phyloP scores from a whole-genome alignment of 768 basidiomycete species.

The Lactifluus echinatus region DNA sequence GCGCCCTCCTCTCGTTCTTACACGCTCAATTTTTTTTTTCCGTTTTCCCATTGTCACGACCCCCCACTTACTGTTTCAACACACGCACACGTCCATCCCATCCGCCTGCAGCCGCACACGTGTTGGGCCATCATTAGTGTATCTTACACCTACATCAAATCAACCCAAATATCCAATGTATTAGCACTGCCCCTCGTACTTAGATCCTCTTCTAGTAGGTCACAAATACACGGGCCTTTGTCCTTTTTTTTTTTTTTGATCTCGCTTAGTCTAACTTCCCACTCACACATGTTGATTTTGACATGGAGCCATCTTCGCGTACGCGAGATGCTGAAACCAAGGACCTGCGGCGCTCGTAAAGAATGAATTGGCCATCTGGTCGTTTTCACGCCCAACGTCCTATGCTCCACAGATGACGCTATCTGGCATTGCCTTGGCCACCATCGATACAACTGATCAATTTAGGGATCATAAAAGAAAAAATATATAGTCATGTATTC shows the following conservation, averaged over 20 bases:
- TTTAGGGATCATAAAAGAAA: background rate
- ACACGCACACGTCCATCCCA: background rate
- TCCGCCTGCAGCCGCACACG: background rate
- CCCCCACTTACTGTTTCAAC: background rate
- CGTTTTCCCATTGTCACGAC: background rate
- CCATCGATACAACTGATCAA: conserved; percentile 2
- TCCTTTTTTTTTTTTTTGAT: background rate
- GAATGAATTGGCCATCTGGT: no score
- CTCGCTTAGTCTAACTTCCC: background rate
- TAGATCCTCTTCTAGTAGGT: conserved; percentile 15
- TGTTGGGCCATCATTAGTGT: conserved; percentile 14
- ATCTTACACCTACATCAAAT: conserved; percentile 8
- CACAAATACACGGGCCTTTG: conserved; percentile 13
- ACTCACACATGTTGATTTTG: background rate
- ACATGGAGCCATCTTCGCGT: background rate
- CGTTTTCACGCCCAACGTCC: no score
- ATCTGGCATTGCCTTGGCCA: background rate
- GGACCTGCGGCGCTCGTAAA: no score
- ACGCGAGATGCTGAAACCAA: background rate
- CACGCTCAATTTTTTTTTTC: background rate
- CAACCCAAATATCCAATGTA: conserved; percentile 16
- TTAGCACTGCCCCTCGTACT: conserved; percentile 15
- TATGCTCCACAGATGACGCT: background rate
- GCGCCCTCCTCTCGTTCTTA: background rate
- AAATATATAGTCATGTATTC: background rate